These are phyloP conservation scores for Fusarium sororula DNA, from an alignment of 2,329 filamentous ascomycete genomes.

Conservation along the genomic window DNA sequence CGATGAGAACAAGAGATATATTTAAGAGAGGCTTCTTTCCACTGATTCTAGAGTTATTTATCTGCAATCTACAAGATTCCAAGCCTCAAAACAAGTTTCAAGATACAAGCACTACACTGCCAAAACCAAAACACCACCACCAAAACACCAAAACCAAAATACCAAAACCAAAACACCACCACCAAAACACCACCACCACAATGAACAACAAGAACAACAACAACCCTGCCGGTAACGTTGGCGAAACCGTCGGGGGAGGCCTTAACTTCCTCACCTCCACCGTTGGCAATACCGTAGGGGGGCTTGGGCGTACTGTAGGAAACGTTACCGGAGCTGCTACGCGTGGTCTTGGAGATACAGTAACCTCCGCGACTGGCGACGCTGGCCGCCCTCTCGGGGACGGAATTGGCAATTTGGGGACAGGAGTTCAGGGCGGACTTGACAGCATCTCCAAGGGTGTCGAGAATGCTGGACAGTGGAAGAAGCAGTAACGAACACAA, in stretches of 20 bases:
- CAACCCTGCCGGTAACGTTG: constrained; percentile 43
- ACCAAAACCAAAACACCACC: neutral
- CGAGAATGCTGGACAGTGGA: constrained; percentile 68
- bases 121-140: neutral
- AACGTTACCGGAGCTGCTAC: constrained; percentile 60
- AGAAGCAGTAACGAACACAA: constrained; percentile 45
- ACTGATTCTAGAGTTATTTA: neutral
- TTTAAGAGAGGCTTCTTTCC: constrained; percentile 24
- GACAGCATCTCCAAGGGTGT: constrained; percentile 61
- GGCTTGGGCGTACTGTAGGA: constrained; percentile 53
- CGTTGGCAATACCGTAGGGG: constrained; percentile 53
- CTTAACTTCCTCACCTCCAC: constrained; percentile 53
- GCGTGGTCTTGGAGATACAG: constrained; percentile 65
- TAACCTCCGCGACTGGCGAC: constrained; percentile 63
- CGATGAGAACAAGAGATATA: neutral
- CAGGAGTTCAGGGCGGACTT: constrained; percentile 62
- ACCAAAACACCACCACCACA: neutral
- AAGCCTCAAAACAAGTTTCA: neutral
- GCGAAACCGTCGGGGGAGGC: constrained; percentile 48
- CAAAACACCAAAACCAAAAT: too few relatives aligned
- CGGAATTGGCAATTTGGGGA: constrained; percentile 61
- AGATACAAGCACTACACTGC: neutral
- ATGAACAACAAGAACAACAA: constrained; percentile 40
- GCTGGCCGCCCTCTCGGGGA: constrained; percentile 64
- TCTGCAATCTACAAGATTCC: neutral